Evolutionary conservation across 2,329 filamentous ascomycete genomes (phyloP).

Genomic region (Colletotrichum australisinense): DNA sequence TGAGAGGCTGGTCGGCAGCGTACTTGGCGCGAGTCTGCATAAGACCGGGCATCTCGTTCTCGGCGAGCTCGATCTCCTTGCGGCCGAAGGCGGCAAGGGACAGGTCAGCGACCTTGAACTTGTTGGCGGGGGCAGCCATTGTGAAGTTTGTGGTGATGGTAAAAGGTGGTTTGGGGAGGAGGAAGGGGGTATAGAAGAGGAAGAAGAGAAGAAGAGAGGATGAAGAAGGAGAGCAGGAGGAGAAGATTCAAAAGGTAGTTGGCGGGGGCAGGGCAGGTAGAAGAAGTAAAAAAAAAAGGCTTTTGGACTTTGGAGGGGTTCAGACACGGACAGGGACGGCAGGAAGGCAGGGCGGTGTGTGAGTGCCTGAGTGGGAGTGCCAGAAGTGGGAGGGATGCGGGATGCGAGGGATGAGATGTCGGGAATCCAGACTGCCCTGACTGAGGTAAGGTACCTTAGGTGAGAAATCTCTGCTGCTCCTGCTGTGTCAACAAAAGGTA

Average conservation of each 20-base stretch:
- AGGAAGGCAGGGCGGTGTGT: conserved; percentile 9
- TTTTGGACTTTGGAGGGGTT: conserved; percentile 12
- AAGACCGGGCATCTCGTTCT: conserved; percentile 97
- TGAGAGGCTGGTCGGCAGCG: conserved; percentile 90
- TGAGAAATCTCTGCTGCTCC: conserved; percentile 34
- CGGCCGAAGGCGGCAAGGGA: conserved; percentile 97
- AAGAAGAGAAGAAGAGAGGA: conserved; percentile 34
- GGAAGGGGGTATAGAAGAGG: conserved; percentile 32
- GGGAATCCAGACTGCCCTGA: background rate
- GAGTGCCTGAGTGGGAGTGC: background rate
- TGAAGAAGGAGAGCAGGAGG: conserved; percentile 32
- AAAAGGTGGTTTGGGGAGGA: conserved; percentile 15
- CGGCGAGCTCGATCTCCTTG: conserved; percentile 98
- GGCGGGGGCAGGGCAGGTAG: conserved; percentile 26
- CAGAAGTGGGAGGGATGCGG: background rate
- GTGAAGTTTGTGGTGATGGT: conserved; percentile 43
- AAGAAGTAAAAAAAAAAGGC: conserved; percentile 12
- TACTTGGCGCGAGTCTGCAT: conserved; percentile 96
- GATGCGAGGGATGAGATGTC: conserved; percentile 2
- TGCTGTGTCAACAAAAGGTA: background rate
- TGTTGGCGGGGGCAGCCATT: conserved; percentile 85
- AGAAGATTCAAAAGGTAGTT: conserved; percentile 28
- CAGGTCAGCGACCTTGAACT: conserved; percentile 99
- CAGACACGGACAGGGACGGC: background rate
- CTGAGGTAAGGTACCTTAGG: no score